phyloP scores from a whole-genome alignment of 176 grass and related monocot genomes.

The Pontederia crassipes region DNA sequence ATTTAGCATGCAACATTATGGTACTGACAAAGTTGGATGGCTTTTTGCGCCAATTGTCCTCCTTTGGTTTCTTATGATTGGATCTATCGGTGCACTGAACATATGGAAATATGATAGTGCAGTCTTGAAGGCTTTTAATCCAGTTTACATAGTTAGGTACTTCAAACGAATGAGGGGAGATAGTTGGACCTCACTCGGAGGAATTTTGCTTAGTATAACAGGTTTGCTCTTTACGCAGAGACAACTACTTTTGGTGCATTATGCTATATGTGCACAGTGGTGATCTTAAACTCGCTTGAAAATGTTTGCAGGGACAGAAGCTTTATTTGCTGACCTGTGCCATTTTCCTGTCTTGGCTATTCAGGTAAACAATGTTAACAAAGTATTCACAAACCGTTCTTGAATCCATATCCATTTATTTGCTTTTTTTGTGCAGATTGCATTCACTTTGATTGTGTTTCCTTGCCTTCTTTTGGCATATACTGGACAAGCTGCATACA shows the following conservation, averaged over 20 bases:
- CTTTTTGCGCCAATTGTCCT: slow-evolving; percentile 92
- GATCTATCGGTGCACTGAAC: slow-evolving; percentile 71
- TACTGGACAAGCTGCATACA: slow-evolving; percentile 88
- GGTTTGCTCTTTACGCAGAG: slow-evolving; percentile 23
- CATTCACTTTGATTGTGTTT: slow-evolving; percentile 89
- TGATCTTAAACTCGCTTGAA: not conserved
- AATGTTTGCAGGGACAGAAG: slow-evolving; percentile 76
- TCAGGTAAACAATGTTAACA: slow-evolving; percentile 46
- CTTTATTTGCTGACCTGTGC: slow-evolving; percentile 92
- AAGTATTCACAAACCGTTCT: not conserved
- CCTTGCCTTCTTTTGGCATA: slow-evolving; percentile 95
- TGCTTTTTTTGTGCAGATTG: slow-evolving; percentile 48
- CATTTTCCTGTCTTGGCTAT: slow-evolving; percentile 94
- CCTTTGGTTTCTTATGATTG: slow-evolving; percentile 90
- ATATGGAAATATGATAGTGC: slow-evolving; percentile 69
- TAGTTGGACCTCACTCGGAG: slow-evolving; percentile 80
- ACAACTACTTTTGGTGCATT: not conserved
- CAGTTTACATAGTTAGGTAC: slow-evolving; percentile 63
- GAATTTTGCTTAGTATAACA: slow-evolving; percentile 95
- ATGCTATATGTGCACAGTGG: too few relatives aligned
- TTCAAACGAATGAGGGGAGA: slow-evolving; percentile 39
- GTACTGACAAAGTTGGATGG: slow-evolving; percentile 98
- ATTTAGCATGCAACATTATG: slow-evolving; percentile 97
- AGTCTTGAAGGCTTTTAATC: slow-evolving; percentile 85
- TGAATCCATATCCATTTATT: not conserved